Percentiles rank a stretch among this genome's conserved stretches.
Conservation (phyloP, 805 yeast species). For the Gaillardinia entomophila region DNA sequence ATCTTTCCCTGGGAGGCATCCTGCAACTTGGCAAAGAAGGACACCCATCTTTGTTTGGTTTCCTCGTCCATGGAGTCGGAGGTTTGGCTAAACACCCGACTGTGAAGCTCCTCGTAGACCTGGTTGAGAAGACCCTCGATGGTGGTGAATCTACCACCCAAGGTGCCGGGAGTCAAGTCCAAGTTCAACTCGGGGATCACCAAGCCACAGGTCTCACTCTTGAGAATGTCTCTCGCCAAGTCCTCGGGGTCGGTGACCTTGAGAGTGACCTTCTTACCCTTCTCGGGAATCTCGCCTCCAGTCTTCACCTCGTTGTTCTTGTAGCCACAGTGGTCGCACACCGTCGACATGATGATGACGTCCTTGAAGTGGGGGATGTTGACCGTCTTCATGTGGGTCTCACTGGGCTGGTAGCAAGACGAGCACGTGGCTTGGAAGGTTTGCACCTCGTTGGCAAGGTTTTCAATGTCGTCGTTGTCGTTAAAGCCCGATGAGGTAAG, state of each 20-base stretch:
- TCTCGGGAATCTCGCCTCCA: slow-evolving; percentile 90
- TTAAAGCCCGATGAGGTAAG: slow-evolving; percentile 51
- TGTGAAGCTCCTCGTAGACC: slow-evolving; percentile 82
- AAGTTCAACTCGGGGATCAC: slow-evolving; percentile 80
- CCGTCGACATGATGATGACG: slow-evolving; percentile 93
- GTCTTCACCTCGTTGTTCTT: slow-evolving; percentile 97
- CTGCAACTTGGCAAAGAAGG: slow-evolving; percentile 67
- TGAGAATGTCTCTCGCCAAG: slow-evolving; percentile 87
- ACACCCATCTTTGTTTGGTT: slow-evolving; percentile 76
- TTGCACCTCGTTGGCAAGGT: slow-evolving; percentile 85
- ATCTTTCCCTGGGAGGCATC: slow-evolving; percentile 77
- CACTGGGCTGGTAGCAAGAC: slow-evolving; percentile 74
- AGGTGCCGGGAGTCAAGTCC: slow-evolving; percentile 91
- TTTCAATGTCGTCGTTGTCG: slow-evolving; percentile 77
- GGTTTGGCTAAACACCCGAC: slow-evolving; percentile 77
- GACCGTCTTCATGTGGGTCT: slow-evolving; percentile 94
- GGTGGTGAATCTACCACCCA: slow-evolving; percentile 97
- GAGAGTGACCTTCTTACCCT: slow-evolving; percentile 71
- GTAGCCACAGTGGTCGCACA: slow-evolving; percentile 89
- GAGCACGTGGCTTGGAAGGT: slow-evolving; percentile 91
- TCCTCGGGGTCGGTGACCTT: slow-evolving; percentile 86
- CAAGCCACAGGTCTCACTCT: slow-evolving; percentile 89
- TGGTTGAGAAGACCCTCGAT: slow-evolving; percentile 88
- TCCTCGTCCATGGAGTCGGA: slow-evolving; percentile 87
- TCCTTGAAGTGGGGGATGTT: slow-evolving; percentile 98